Evolutionary conservation across 148 eudicot genomes (phyloP), one percentile per base, ranked within the genome.

Genomic region (Polygonum aviculare): DNA sequence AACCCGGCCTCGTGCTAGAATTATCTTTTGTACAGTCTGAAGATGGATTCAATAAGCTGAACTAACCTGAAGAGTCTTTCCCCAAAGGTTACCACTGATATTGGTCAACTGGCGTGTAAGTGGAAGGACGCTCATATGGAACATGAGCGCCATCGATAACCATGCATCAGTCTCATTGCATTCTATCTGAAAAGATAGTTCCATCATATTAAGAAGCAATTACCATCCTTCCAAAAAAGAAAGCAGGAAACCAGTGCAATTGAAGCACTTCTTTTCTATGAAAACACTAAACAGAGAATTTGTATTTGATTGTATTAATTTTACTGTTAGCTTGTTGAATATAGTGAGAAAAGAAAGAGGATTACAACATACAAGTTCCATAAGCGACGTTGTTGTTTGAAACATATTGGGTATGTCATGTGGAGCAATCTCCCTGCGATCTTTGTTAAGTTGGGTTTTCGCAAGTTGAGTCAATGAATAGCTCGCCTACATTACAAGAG

Each of bases 61-160:
- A 78, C 81, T 83, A 77, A 91, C 99, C 89, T 96, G 99, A 71
- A 96, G 93, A 82, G 99, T 96, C 84, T 93, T 96, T 33, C 97
- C 98, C 99, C 99, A 96, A 26, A 93, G 94, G 77, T 96, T 96
- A 78, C 99, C 99, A 88, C 99, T 96, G 63, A 89, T 89, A 77
- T 89, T 95, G 44, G 99, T 96, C 79, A 96, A 85, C 78, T 91
- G 94, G 71, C 99, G 98, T 19, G 99, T 93, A 31, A 96, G 93
- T 57, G 99, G 99, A 77, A 95, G 99, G 80, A 93, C 77, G 81
- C 92, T 95, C 83, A 95, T 79, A 85, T 93, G 98, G 80, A 95
- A 95, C 99, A 95, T 95, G 73, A 95, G 96, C 84, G 89, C 98
- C 94, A 95, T 87, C 38, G 99, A 93, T 77, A 95, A 78, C 97